Base-by-base conservation (phyloP, 1,139 yeast species). In the Diutina sp. region DNA sequence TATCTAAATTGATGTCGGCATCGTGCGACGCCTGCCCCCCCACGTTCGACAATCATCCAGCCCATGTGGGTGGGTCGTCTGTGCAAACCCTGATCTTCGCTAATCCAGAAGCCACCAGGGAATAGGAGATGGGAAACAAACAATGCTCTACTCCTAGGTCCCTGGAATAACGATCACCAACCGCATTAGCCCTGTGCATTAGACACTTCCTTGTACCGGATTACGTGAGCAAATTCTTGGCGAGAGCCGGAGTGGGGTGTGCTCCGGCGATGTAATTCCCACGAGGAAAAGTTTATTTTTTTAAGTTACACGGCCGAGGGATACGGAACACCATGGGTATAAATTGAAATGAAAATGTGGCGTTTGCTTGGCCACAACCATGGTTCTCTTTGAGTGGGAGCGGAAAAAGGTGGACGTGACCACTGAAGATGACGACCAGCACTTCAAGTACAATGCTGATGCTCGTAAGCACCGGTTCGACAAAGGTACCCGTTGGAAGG, bases 381-480 rank as follows among this genome's bases (percentile, higher is more conserved):
- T 50, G 53, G 53, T 50, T 50, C 54, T 41, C 46, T 41, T 51
- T 30, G 46, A 51, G 1, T 9, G 6, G 32, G 54, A 38, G 11
- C 46, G 54, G 45, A 28, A 51, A 21, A 41, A 38, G 35, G 46
- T 25, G 8, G 54, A 14, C n/a, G 46, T 21, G 2, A 21, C 12
- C 9, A 8, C 12, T 14, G 11, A 16, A 12, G 46, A 38, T 4
- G 54, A 41, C 12, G 32, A 29, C 14, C 6, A 21, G 6, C 32
- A 46, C 47, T 56, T 59, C 38, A 51, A 54, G 8, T 76, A 76
- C 60, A 73, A 75, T 59, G 66, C 65, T 2, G 75, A 69, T 16
- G 65, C 62, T 46, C 69, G 80, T 65, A 61, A 59, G 46, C 60
- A 61, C 28, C 67, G 80, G 57, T 68, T 72, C 55, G 63, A 57